Percentiles rank a stretch among this genome's conserved stretches.
Evolutionary conservation across 441 rosid genomes (phyloP).

Genomic region (Isatis lusitanica): DNA sequence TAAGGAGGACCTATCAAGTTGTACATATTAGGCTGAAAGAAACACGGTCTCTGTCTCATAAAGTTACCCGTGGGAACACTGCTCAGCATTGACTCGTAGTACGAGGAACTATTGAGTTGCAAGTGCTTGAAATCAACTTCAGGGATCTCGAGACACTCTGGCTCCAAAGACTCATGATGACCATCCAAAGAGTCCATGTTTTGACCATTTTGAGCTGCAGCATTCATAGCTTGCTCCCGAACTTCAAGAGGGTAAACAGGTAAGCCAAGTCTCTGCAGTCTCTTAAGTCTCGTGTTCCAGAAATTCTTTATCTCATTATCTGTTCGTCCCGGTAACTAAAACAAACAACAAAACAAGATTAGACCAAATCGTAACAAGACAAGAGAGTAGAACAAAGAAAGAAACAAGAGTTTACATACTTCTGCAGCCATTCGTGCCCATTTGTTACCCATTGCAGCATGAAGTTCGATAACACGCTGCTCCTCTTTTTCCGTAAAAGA

Average conservation of each 20-base stretch:
- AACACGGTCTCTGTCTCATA: neutral
- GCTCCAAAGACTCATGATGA: constrained; percentile 53
- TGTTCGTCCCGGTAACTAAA: constrained; percentile 92
- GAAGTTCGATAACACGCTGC: constrained; percentile 70
- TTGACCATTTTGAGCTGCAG: constrained; percentile 46
- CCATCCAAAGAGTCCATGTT: constrained; percentile 38
- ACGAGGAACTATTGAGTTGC: neutral
- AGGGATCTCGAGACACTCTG: constrained; percentile 57
- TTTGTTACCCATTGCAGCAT: constrained; percentile 89
- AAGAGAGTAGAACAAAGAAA: neutral
- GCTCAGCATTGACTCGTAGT: constrained; percentile 10
- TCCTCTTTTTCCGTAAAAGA: constrained; percentile 85
- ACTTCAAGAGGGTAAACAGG: constrained; percentile 87
- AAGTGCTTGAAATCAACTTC: constrained; percentile 62
- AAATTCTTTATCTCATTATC: constrained; percentile 97
- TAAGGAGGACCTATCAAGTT: constrained; percentile 1
- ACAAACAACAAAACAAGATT: neutral
- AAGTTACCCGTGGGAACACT: constrained; percentile 3
- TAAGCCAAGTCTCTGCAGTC: constrained; percentile 76
- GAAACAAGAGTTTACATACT: constrained; percentile 42
- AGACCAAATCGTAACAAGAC: neutral
- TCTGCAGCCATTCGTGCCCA: constrained; percentile 98
- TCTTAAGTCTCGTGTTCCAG: constrained; percentile 90
- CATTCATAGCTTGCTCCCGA: constrained; percentile 51
- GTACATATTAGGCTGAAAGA: constrained; percentile 10